Conservation (phyloP, 495 filamentous ascomycete species). For the Penicillium pancosmium region DNA sequence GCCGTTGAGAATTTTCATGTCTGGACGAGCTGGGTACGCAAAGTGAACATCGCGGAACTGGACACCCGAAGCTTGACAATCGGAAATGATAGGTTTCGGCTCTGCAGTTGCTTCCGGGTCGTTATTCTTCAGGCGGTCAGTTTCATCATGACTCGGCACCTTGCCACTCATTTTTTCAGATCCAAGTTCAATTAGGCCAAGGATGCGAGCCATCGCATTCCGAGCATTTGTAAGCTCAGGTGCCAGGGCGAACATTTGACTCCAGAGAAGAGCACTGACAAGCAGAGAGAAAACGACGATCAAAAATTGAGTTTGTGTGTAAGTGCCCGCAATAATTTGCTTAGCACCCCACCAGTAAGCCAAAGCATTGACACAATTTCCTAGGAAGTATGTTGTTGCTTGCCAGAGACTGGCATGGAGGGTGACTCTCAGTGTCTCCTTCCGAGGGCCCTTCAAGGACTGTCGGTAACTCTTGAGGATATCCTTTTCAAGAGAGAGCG, state of each 20-base stretch:
- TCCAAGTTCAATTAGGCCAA: conserved; percentile 52
- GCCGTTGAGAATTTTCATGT: conserved; percentile 53
- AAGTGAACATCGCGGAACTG: conserved; percentile 59
- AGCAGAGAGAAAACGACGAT: conserved; percentile 56
- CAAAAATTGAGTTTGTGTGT: conserved; percentile 62
- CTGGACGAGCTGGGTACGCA: conserved; percentile 61
- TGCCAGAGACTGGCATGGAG: conserved; percentile 54
- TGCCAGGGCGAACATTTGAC: conserved; percentile 68
- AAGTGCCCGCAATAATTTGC: conserved; percentile 58
- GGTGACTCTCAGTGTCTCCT: conserved; percentile 51
- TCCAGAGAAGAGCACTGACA: conserved; percentile 58
- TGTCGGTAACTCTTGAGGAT: conserved; percentile 42
- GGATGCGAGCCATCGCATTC: conserved; percentile 47
- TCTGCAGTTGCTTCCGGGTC: conserved; percentile 25
- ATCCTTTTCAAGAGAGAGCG: conserved; percentile 49
- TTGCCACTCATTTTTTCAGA: conserved; percentile 37
- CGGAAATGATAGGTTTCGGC: conserved; percentile 11
- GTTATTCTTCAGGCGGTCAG: conserved; percentile 2
- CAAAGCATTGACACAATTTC: conserved; percentile 60
- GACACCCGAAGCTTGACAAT: conserved; percentile 36
- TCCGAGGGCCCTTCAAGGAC: conserved; percentile 43
- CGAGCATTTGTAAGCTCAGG: conserved; percentile 60
- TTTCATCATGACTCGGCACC: conserved; percentile 8
- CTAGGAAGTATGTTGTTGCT: conserved; percentile 54
- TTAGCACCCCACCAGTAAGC: conserved; percentile 73